Percentiles rank a stretch among this genome's conserved stretches.
Conservation (phyloP, 768 basidiomycete species). For the Termitomyces sp. region DNA sequence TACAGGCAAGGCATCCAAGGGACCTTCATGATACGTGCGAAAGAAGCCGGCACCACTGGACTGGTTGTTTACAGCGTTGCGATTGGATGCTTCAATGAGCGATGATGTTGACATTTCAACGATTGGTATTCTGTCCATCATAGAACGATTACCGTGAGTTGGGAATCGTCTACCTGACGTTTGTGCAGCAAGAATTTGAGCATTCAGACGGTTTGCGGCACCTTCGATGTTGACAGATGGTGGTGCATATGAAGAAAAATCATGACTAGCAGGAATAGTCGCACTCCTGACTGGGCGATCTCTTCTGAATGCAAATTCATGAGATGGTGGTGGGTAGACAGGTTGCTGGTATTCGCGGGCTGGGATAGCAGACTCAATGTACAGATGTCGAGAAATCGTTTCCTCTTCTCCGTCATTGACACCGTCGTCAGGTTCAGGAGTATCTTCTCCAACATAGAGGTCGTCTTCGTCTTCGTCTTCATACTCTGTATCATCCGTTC, state of each 20-base stretch:
- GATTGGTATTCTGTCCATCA: conserved; percentile 51
- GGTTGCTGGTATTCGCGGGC: conserved; percentile 17
- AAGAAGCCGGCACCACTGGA: conserved; percentile 58
- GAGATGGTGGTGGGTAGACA: conserved; percentile 22
- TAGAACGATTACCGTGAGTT: conserved; percentile 19
- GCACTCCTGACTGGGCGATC: conserved; percentile 25
- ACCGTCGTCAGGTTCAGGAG: conserved; percentile 38
- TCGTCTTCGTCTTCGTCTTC: conserved; percentile 56
- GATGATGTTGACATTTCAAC: conserved; percentile 59
- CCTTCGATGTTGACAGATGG: conserved; percentile 29
- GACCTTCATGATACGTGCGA: conserved; percentile 46
- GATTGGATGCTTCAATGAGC: conserved; percentile 55
- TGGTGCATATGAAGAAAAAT: conserved; percentile 14
- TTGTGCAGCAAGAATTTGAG: conserved; percentile 27
- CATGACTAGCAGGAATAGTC: conserved; percentile 16
- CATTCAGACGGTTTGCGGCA: conserved; percentile 30
- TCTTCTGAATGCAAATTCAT: conserved; percentile 31
- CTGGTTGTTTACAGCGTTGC: conserved; percentile 45
- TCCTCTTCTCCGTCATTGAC: conserved; percentile 29
- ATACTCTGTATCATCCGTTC: conserved; percentile 65
- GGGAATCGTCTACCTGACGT: conserved; percentile 33
- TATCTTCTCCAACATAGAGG: conserved; percentile 42
- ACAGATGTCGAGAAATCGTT: conserved; percentile 23
- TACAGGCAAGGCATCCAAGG: conserved; percentile 28
- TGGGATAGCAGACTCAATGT: conserved; percentile 19